Evolutionary conservation across 805 yeast species (phyloP).

Genomic region (Metschnikowia rubicola): DNA sequence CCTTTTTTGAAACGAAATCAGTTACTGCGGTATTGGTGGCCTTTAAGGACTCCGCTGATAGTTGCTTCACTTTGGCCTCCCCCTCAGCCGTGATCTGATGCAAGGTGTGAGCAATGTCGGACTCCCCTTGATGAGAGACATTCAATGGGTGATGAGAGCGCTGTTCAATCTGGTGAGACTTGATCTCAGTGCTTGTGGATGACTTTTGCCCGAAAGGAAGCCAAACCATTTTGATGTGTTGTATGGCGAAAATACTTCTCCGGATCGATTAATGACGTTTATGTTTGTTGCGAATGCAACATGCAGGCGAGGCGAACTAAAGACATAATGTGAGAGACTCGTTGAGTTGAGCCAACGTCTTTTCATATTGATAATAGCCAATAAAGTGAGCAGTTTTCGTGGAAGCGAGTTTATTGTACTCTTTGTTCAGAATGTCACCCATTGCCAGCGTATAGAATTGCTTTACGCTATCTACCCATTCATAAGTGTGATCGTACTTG

Average conservation of each 20-base stretch:
- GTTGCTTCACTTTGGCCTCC: constrained; percentile 8
- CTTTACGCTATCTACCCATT: constrained; percentile 12
- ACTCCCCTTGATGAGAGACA: constrained; percentile 9
- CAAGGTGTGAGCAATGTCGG: constrained; percentile 20
- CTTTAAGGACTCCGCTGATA: constrained; percentile 9
- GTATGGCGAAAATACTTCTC: neutral
- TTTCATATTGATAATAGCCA: constrained; percentile 16
- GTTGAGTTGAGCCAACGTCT: constrained; percentile 13
- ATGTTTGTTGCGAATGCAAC: neutral
- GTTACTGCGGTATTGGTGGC: constrained; percentile 22
- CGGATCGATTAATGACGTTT: neutral
- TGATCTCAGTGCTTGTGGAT: neutral
- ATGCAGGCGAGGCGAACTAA: constrained; percentile 6
- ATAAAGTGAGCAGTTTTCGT: constrained; percentile 3
- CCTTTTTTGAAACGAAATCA: constrained; percentile 29
- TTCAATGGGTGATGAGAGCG: constrained; percentile 17
- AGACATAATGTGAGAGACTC: constrained; percentile 13
- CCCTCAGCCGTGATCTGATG: constrained; percentile 15
- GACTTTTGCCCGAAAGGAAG: constrained; percentile 11
- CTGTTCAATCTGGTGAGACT: constrained; percentile 12
- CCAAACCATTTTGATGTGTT: constrained; percentile 14
- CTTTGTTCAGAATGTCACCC: constrained; percentile 1
- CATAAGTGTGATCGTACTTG: constrained; percentile 9
- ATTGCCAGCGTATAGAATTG: constrained; percentile 5
- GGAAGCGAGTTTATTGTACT: constrained; percentile 2